A percentile compares a stretch with the other conserved stretches of the same genome.
Conservation (phyloP, 83 land plant genomes). For the Diphasiastrum complanatum region DNA sequence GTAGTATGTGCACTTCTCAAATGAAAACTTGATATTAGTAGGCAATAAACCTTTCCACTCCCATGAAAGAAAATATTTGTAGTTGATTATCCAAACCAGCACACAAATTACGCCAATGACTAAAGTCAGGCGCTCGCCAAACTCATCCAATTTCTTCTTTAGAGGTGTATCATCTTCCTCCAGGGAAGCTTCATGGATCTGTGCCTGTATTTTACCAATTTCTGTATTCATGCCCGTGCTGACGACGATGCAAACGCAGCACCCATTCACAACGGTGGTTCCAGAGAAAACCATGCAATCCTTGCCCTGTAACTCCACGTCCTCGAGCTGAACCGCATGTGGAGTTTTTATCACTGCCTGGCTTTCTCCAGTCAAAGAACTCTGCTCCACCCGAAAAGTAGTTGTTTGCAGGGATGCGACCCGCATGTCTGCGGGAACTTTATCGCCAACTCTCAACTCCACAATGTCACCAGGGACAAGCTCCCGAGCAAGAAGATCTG, state of each 20-base stretch:
- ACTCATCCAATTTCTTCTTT: conserved; percentile 37
- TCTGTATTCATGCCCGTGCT: conserved; percentile 34
- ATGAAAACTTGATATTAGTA: conserved; percentile 61
- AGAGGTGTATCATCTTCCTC: conserved; percentile 33
- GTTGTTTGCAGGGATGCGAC: conserved; percentile 25
- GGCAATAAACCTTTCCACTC: conserved; percentile 72
- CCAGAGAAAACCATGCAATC: conserved; percentile 35
- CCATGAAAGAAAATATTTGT: conserved; percentile 76
- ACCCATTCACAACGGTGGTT: conserved; percentile 24
- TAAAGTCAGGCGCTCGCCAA: conserved; percentile 25
- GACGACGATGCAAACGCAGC: conserved; percentile 24
- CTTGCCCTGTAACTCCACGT: conserved; percentile 32
- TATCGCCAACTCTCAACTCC: conserved; percentile 35
- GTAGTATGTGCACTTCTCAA: conserved; percentile 82
- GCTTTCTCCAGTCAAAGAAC: conserved; percentile 36
- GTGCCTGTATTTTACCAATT: conserved; percentile 30
- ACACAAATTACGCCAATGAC: conserved; percentile 52
- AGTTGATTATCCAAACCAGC: conserved; percentile 86
- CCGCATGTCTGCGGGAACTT: conserved; percentile 37
- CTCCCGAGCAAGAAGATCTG: conserved; percentile 31
- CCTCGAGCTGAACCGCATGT: conserved; percentile 3
- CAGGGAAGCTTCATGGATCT: conserved; percentile 29
- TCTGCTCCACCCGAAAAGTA: conserved; percentile 32
- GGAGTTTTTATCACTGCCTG: conserved; percentile 24
- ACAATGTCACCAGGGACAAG: conserved; percentile 41